Conservation (phyloP, 2,329 filamentous ascomycete species). For the Hirsutella thompsonii region DNA sequence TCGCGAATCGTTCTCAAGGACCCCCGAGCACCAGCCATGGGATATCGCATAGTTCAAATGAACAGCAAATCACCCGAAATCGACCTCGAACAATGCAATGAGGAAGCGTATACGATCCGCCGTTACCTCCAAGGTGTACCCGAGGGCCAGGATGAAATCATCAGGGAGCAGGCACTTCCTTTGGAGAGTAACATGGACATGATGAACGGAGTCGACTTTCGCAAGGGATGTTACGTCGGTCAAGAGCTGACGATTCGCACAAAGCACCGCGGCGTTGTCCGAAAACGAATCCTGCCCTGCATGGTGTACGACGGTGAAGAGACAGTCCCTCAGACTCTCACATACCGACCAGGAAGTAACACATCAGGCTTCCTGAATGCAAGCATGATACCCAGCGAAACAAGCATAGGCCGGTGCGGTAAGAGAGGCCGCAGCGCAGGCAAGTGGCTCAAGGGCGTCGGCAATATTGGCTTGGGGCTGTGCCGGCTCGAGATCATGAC, state of each 20-base stretch:
- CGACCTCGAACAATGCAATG: constrained; percentile 31
- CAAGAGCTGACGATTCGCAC: constrained; percentile 96
- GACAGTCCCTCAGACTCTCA: constrained; percentile 24
- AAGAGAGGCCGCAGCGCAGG: constrained; percentile 60
- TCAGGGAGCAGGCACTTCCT: constrained; percentile 58
- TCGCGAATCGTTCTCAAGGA: constrained; percentile 31
- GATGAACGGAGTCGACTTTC: constrained; percentile 77
- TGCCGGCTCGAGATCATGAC: constrained; percentile 90
- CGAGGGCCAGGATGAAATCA: constrained; percentile 74
- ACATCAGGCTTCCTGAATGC: constrained; percentile 13
- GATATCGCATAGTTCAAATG: constrained; percentile 31
- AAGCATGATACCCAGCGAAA: constrained; percentile 25
- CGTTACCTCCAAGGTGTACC: constrained; percentile 71
- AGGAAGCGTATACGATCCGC: constrained; percentile 57
- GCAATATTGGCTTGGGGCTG: constrained; percentile 76
- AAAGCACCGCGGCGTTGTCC: constrained; percentile 83
- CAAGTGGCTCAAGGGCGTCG: constrained; percentile 66
- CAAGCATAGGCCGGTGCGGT: constrained; percentile 35
- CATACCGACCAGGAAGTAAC: constrained; percentile 28
- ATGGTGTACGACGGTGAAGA: constrained; percentile 47
- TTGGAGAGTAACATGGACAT: constrained; percentile 84
- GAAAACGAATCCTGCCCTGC: constrained; percentile 79
- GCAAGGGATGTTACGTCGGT: constrained; percentile 93
- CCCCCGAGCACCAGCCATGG: constrained; percentile 40
- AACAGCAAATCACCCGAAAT: constrained; percentile 18